Evolutionary conservation across 805 yeast species (phyloP).

Genomic region (Candida sonorensis): DNA sequence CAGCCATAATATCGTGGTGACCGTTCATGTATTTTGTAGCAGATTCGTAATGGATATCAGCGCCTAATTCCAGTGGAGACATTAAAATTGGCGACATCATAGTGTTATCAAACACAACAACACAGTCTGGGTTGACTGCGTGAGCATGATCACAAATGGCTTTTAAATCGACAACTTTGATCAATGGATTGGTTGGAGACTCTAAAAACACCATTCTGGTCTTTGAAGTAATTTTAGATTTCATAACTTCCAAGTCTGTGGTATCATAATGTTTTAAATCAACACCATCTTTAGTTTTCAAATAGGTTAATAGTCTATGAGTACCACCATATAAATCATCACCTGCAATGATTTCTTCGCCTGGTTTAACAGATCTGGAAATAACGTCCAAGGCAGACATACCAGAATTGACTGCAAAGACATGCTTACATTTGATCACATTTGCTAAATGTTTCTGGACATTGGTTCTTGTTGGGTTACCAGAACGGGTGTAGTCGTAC

Average conservation of each 20-base stretch:
- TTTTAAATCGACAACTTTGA: conserved; percentile 78
- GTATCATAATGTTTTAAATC: conserved; percentile 76
- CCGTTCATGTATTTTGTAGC: conserved; percentile 92
- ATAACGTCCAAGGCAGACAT: conserved; percentile 92
- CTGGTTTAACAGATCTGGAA: conserved; percentile 64
- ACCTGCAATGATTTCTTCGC: conserved; percentile 91
- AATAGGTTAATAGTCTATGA: conserved; percentile 71
- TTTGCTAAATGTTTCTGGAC: conserved; percentile 72
- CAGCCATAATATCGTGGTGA: conserved; percentile 97
- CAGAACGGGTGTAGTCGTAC: conserved; percentile 84
- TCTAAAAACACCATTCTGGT: conserved; percentile 83
- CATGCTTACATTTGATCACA: conserved; percentile 70
- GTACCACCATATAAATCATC: conserved; percentile 95
- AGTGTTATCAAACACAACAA: conserved; percentile 88
- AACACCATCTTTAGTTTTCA: conserved; percentile 57
- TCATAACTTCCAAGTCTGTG: conserved; percentile 58
- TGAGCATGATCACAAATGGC: conserved; percentile 64
- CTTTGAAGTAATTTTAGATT: conserved; percentile 42
- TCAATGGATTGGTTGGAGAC: conserved; percentile 90
- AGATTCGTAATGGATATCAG: conserved; percentile 87
- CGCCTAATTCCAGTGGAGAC: conserved; percentile 81
- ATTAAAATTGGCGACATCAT: conserved; percentile 91
- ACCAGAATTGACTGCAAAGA: conserved; percentile 82
- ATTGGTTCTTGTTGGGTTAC: conserved; percentile 86
- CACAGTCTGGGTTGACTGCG: conserved; percentile 53